Conservation (phyloP, 371 early-diverging fungal species). For the Mortierella sp. region DNA sequence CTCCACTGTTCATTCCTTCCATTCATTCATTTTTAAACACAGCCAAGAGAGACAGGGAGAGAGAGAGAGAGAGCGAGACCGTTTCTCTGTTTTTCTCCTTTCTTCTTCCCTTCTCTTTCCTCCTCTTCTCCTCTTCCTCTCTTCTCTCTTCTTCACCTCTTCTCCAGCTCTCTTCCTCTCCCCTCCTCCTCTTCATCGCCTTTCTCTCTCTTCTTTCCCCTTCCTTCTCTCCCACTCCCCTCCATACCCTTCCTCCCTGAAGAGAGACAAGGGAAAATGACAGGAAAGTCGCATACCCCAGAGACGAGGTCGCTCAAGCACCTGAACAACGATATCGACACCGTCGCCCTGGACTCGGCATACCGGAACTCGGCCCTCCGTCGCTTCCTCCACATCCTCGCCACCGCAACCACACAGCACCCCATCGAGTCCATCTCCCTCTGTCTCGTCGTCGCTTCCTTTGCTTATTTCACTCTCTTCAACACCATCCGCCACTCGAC, state of each 20-base stretch:
- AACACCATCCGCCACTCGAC: slow-evolving; percentile 79
- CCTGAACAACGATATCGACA: slow-evolving; percentile 25
- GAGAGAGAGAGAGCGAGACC: background rate
- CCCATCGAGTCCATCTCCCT: slow-evolving; percentile 89
- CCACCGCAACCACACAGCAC: slow-evolving; percentile 65
- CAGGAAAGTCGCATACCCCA: slow-evolving; percentile 57
- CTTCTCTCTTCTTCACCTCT: background rate
- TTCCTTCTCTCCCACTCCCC: slow-evolving; percentile 14
- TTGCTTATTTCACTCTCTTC: slow-evolving; percentile 84
- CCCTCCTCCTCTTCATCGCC: background rate
- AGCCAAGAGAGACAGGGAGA: background rate
- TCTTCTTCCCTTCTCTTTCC: background rate
- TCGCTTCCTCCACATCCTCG: slow-evolving; percentile 51
- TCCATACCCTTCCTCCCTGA: too few species aligned
- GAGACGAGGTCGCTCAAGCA: slow-evolving; percentile 37
- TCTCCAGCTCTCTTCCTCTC: background rate
- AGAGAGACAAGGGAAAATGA: slow-evolving; percentile 25
- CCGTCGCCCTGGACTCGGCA: slow-evolving; percentile 36
- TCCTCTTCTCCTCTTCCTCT: background rate
- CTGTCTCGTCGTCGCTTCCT: slow-evolving; percentile 80
- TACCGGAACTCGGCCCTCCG: slow-evolving; percentile 55
- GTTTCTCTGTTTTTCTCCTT: background rate
- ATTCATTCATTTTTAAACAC: slow-evolving; percentile 2
- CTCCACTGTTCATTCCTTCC: background rate
- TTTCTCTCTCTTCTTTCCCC: background rate